Conservation (phyloP, 805 yeast species). For the Candida taoyuanica region DNA sequence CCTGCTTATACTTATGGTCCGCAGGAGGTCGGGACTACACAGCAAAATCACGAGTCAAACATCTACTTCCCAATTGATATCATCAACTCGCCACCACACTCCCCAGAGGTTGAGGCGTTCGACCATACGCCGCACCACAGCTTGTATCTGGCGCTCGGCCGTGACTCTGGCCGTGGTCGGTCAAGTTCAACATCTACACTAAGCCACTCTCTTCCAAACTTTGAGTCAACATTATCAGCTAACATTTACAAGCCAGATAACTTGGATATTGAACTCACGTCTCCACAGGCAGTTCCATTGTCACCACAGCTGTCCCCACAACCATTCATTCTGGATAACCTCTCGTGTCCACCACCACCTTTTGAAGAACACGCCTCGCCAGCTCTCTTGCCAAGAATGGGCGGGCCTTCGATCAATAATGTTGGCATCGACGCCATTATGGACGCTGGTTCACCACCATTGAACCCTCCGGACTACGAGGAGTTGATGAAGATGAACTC, state of each 20-base stretch:
- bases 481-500: conserved; percentile 24
- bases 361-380: conserved; percentile 35
- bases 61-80: conserved; percentile 37
- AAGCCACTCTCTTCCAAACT: conserved; percentile 28
- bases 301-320: conserved; percentile 45
- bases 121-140: conserved; percentile 28
- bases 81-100: conserved; percentile 42
- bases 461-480: conserved; percentile 33
- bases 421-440: conserved; percentile 18
- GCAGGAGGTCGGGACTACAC: conserved; percentile 10
- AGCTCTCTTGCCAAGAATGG: conserved; percentile 1
- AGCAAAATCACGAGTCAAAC: conserved; percentile 30
- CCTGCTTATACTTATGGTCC: conserved; percentile 72
- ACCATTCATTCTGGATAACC: conserved; percentile 42
- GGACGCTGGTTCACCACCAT: conserved; percentile 24
- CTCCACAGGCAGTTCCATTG: conserved; percentile 64
- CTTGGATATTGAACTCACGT: conserved; percentile 41
- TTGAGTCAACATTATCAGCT: conserved; percentile 34
- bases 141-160: conserved; percentile 17
- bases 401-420: not conserved
- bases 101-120: conserved; percentile 50
- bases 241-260: conserved; percentile 53
- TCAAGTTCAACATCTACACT: conserved; percentile 32
- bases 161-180: conserved; percentile 20
- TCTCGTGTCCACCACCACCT: conserved; percentile 51